Evolutionary conservation across 768 basidiomycete genomes (phyloP).

Genomic region (Lyophyllum atratum): DNA sequence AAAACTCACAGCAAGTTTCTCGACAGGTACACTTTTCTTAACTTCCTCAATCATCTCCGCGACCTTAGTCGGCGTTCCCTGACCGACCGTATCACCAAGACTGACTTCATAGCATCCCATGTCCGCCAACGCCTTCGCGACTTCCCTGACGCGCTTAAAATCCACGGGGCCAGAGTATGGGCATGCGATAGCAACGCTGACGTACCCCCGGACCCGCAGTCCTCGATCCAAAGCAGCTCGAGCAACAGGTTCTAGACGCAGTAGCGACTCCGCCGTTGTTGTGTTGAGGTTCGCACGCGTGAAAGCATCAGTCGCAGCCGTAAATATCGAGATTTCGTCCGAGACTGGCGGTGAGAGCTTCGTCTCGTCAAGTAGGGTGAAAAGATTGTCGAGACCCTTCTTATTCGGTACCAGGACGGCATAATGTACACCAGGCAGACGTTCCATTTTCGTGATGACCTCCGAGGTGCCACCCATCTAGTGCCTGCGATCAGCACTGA

Average conservation of each 20-base stretch:
- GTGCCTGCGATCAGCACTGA: background rate
- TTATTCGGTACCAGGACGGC: constrained; percentile 83
- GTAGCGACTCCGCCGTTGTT: constrained; percentile 69
- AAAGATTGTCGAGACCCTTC: constrained; percentile 71
- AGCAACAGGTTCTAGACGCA: constrained; percentile 62
- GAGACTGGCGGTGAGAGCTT: constrained; percentile 50
- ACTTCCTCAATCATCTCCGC: constrained; percentile 71
- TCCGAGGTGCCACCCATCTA: constrained; percentile 89
- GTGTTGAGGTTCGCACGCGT: constrained; percentile 84
- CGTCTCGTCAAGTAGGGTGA: constrained; percentile 51
- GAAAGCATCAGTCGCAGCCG: constrained; percentile 87
- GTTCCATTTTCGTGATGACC: constrained; percentile 62
- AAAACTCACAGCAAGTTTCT: constrained; percentile 66
- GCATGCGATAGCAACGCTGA: constrained; percentile 81
- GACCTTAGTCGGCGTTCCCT: constrained; percentile 74
- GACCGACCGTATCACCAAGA: constrained; percentile 90
- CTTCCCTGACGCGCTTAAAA: constrained; percentile 61
- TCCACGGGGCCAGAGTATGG: constrained; percentile 85
- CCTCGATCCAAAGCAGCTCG: constrained; percentile 58
- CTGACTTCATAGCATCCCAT: constrained; percentile 97
- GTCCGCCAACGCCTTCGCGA: constrained; percentile 69
- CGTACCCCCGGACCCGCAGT: constrained; percentile 79
- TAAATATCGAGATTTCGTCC: constrained; percentile 88
- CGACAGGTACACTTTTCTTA: constrained; percentile 57
- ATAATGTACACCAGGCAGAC: constrained; percentile 58